A percentile compares a stretch with the other conserved stretches of the same genome.
Conservation (phyloP, 2,329 filamentous ascomycete species). For the Pestalotiopsis sp. region DNA sequence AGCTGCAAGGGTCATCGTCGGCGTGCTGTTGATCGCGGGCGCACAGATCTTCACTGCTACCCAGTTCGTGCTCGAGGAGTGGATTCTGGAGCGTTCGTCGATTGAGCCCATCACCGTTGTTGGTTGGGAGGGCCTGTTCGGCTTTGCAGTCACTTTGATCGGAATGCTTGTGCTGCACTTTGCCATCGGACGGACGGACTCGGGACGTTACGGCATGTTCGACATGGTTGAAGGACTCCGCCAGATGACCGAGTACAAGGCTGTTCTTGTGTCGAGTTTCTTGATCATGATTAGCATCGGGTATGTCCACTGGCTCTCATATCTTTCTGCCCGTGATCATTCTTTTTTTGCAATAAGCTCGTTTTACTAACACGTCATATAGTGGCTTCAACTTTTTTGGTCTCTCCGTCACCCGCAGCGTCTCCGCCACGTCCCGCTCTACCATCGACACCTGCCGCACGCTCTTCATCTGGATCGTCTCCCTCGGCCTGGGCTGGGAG, state of each 20-base stretch:
- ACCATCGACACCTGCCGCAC: conserved; percentile 98
- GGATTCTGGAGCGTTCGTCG: conserved; percentile 69
- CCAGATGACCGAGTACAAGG: conserved; percentile 73
- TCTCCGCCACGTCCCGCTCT: conserved; percentile 90
- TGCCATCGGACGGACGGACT: conserved; percentile 72
- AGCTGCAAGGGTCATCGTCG: conserved; percentile 72
- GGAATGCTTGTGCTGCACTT: conserved; percentile 82
- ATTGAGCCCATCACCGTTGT: conserved; percentile 87
- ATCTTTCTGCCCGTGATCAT: conserved; percentile 10
- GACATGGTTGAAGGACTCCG: conserved; percentile 85
- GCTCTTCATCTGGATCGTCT: conserved; percentile 97
- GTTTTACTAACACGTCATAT: conserved; percentile 8
- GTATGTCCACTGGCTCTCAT: conserved; percentile 50
- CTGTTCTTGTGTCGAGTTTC: conserved; percentile 76
- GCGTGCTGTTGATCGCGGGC: conserved; percentile 86
- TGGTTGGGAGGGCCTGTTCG: conserved; percentile 95
- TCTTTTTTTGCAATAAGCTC: background rate
- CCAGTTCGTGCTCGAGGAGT: conserved; percentile 95
- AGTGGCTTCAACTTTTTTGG: conserved; percentile 99
- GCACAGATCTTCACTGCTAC: conserved; percentile 97
- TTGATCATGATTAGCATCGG: conserved; percentile 98
- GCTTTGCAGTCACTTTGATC: conserved; percentile 76
- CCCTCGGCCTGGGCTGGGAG: conserved; percentile 92
- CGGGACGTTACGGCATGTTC: conserved; percentile 81
- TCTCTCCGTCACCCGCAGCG: conserved; percentile 83